Evolutionary conservation across 352 stramenopile genomes (phyloP).

Genomic region (Phytophthora pisi): DNA sequence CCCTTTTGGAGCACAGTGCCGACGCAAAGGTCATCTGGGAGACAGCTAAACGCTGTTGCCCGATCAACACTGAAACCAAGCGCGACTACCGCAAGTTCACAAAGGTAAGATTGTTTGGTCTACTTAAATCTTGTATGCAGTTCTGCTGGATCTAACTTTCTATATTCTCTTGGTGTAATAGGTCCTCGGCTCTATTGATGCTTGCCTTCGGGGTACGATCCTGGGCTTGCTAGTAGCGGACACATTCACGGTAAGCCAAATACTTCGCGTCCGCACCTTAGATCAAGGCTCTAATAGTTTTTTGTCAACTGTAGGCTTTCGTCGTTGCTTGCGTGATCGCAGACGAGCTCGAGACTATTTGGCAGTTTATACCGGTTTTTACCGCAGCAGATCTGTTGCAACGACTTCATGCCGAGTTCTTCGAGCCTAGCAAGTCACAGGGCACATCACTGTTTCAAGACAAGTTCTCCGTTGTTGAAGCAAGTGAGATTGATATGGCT

Average conservation of each 20-base stretch:
- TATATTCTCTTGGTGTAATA: slow-evolving; percentile 20
- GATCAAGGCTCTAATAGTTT: slow-evolving; percentile 2
- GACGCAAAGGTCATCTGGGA: slow-evolving; percentile 91
- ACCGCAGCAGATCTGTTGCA: slow-evolving; percentile 80
- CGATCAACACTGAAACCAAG: slow-evolving; percentile 86
- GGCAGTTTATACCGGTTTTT: slow-evolving; percentile 83
- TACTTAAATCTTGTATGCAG: not conserved
- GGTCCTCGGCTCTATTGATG: slow-evolving; percentile 85
- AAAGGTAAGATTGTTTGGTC: slow-evolving; percentile 50
- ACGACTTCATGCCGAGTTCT: slow-evolving; percentile 78
- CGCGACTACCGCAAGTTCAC: slow-evolving; percentile 89
- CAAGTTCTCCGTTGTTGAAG: slow-evolving; percentile 54
- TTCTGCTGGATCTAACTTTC: not conserved
- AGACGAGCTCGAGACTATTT: slow-evolving; percentile 64
- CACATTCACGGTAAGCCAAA: slow-evolving; percentile 70
- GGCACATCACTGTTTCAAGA: slow-evolving; percentile 73
- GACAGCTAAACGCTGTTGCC: slow-evolving; percentile 84
- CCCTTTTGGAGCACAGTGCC: slow-evolving; percentile 79
- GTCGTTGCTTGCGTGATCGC: slow-evolving; percentile 85
- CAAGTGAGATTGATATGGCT: slow-evolving; percentile 17
- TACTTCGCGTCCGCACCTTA: not conserved
- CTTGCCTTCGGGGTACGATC: slow-evolving; percentile 82
- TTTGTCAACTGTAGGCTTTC: slow-evolving; percentile 59
- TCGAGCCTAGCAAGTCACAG: slow-evolving; percentile 61
- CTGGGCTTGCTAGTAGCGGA: slow-evolving; percentile 84